These are phyloP conservation scores for Jackrogersella minutella DNA, from an alignment of 495 filamentous ascomycete genomes.

Conservation along the genomic window DNA sequence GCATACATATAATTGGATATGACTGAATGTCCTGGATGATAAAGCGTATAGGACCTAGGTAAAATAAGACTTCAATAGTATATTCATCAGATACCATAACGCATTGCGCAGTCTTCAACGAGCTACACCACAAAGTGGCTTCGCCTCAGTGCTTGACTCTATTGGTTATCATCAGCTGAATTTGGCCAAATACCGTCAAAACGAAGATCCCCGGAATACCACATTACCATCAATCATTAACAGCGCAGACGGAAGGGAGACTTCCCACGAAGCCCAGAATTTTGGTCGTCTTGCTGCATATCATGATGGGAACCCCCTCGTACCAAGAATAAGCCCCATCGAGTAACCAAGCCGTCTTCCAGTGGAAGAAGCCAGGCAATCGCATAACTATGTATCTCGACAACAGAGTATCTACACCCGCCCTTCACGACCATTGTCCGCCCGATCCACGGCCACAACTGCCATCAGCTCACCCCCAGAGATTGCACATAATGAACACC, in stretches of 20 bases:
- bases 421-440: conserved; percentile 49
- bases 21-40: not conserved
- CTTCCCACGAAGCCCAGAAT: conserved; percentile 61
- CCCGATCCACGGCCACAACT: conserved; percentile 45
- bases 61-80: conserved; percentile 14
- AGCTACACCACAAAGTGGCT: conserved; percentile 61
- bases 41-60: no score
- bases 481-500: conserved; percentile 48
- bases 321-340: conserved; percentile 99
- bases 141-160: conserved; percentile 99
- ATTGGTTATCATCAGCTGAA: conserved; percentile 95
- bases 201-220: conserved; percentile 67
- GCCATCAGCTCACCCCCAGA: conserved; percentile 51
- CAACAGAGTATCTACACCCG: conserved; percentile 69
- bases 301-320: conserved; percentile 72
- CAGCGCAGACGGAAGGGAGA: conserved; percentile 45
- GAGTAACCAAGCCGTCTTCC: conserved; percentile 81
- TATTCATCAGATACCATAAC: conserved; percentile 94
- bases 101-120: conserved; percentile 72
- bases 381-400: conserved; percentile 98
- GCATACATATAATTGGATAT: conserved; percentile 21
- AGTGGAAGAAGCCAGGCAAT: conserved; percentile 71
- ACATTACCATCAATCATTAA: conserved; percentile 56
- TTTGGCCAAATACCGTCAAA: conserved; percentile 41
- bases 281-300: conserved; percentile 25